phyloP scores from a whole-genome alignment of 305 asterid genomes.

The Andrographis paniculata region DNA sequence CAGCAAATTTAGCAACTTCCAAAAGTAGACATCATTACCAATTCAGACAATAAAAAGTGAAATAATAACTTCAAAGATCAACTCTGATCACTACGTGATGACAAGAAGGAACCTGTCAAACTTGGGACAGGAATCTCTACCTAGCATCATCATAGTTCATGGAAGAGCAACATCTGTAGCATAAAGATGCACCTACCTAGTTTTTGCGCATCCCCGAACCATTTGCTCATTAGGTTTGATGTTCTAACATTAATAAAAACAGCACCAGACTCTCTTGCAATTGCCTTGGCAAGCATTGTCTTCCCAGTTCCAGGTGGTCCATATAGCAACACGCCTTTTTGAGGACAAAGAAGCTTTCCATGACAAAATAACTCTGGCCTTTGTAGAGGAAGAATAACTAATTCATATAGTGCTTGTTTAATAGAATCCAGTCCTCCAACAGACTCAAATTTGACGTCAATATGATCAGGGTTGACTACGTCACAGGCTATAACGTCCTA shows the following conservation, averaged over 20 bases:
- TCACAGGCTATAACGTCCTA: conserved; percentile 93
- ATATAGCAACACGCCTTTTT: conserved; percentile 83
- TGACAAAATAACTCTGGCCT: conserved; percentile 81
- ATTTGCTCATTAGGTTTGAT: conserved; percentile 92
- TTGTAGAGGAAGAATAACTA: conserved; percentile 80
- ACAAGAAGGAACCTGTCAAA: no score
- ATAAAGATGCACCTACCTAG: conserved; percentile 41
- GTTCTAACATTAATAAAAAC: conserved; percentile 73
- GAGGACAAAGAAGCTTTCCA: conserved; percentile 89
- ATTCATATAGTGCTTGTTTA: conserved; percentile 60
- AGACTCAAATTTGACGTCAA: conserved; percentile 64
- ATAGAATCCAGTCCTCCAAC: conserved; percentile 85
- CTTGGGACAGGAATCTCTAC: no score
- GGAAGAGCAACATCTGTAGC: conserved; percentile 10
- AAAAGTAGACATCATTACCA: no score
- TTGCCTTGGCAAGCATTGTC: conserved; percentile 98
- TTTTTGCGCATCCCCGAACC: conserved; percentile 97
- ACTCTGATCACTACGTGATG: no score
- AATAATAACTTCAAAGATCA: no score
- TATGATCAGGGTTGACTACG: conserved; percentile 70
- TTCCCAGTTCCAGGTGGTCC: conserved; percentile 99
- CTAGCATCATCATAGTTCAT: no score
- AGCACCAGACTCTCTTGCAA: conserved; percentile 92
- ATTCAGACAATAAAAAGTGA: no score
- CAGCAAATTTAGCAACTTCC: no score